Percentiles rank a stretch among this genome's conserved stretches.
phyloP scores from a whole-genome alignment of 2,329 filamentous ascomycete species.

The Aspergillus sp. region DNA sequence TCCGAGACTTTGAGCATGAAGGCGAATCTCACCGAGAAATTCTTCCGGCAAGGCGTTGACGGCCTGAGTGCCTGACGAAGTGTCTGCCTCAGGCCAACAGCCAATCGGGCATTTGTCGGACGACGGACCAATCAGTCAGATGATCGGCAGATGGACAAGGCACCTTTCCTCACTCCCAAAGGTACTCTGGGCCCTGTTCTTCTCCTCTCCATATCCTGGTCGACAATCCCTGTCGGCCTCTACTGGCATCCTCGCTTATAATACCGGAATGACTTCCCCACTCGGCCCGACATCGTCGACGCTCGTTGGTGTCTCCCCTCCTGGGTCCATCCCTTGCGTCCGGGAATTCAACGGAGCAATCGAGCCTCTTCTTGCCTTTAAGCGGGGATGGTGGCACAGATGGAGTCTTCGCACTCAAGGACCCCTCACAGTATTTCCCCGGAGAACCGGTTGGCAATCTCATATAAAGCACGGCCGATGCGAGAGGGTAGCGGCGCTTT shows the following conservation, averaged over 20 bases:
- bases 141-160: slow-evolving; percentile 13
- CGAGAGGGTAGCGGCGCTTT: background rate
- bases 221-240: background rate
- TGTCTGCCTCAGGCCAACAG: background rate
- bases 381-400: background rate
- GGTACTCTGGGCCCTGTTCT: no score
- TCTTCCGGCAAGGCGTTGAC: background rate
- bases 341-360: slow-evolving; percentile 26
- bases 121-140: slow-evolving; percentile 24
- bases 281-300: slow-evolving; percentile 1
- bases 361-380: background rate
- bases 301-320: background rate
- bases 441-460: background rate
- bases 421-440: background rate
- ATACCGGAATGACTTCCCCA: background rate
- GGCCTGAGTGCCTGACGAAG: background rate
- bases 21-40: background rate
- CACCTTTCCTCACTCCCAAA: background rate
- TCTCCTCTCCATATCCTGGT: no score
- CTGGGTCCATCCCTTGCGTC: background rate
- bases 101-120: slow-evolving; percentile 31
- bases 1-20: no score
- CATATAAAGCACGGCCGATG: background rate
- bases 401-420: background rate
- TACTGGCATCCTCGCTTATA: background rate